Percentiles rank a stretch among this genome's conserved stretches.
These are phyloP conservation scores for Colletotrichum ledebouriae DNA, from an alignment of 2,329 filamentous ascomycete genomes.

Conservation along the genomic window DNA sequence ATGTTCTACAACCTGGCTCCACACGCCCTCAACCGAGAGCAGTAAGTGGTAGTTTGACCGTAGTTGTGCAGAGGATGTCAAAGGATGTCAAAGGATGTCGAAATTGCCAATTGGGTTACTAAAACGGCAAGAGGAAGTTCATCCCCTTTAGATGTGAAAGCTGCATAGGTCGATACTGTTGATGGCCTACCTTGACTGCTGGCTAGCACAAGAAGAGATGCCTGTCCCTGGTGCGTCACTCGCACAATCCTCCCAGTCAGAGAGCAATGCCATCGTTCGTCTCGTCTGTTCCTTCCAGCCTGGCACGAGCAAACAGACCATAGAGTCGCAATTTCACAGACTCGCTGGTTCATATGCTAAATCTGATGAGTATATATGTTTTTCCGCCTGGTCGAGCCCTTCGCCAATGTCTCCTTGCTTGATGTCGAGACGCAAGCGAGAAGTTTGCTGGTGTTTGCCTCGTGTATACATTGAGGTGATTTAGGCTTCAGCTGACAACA, in stretches of 20 bases:
- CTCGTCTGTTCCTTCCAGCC: background rate
- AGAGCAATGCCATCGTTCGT: background rate
- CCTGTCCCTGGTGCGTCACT: conserved; percentile 24
- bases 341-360: no score
- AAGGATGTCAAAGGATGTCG: background rate
- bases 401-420: background rate
- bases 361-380: no score
- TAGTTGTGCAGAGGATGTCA: background rate
- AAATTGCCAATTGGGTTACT: background rate
- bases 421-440: background rate
- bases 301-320: conserved; percentile 7
- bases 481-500: conserved; percentile 4
- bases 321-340: no score
- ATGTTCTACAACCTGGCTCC: background rate
- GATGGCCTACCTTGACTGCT: background rate
- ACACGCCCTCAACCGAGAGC: conserved; percentile 11
- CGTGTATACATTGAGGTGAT: no score
- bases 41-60: conserved; percentile 21
- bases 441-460: conserved; percentile 13
- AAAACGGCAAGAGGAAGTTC: conserved; percentile 13
- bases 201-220: background rate
- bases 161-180: background rate
- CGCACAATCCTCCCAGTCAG: conserved; percentile 2
- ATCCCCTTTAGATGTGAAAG: background rate
- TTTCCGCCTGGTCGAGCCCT: no score